Base-by-base conservation (phyloP, 2,329 filamentous ascomycete species). In the Exophiala phaeomuriformis region DNA sequence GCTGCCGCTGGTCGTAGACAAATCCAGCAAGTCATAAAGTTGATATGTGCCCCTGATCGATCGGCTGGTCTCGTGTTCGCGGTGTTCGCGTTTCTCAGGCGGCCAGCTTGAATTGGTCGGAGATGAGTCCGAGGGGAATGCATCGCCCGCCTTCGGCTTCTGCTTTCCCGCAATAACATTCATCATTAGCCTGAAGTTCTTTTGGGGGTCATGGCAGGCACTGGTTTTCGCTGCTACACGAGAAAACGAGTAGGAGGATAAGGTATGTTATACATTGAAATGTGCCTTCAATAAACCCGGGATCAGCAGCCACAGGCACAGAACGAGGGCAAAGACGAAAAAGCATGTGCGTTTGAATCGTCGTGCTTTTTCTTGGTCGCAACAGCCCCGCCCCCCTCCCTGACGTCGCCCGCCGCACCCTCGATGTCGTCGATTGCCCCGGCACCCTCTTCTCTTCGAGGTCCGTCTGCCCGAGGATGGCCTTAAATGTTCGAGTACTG, bases 11-110 rank as follows among this genome's bases (percentile, higher is more conserved):
- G 56, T 64, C 3, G 68, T 69, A 2, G 59, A 62, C 8, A 70
- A 55, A 27, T 63, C 59, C 3, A 70, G 60, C 0, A 65, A 56
- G 39, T 70, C 68, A 43, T 65, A 66, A 7, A 70, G 62, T 10
- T 64, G 62, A 44, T 65, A 69, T 6, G 52, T 58, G 10, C 67
- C 68, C 12, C 47, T 52, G 46, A 70, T 66, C 7, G 59, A 53
- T 3, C 50, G 50, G 31, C 53, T 56, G 3, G 59, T 59, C 52
- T 63, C 58, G 33, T 58, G 60, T 9, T 55, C 53, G 33, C 52
- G 52, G 35, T 58, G 55, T 49, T 57, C 54, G 27, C 58, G 60
- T 12, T 56, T 51, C 4, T 53, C 52, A 3, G 49, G 47, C 19
- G 56, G 53, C 50, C 51, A 57, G 19, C 19, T 19, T 19, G 19